These are phyloP conservation scores for Macrophomina tecta DNA, from an alignment of 2,329 filamentous ascomycete genomes.

Conservation along the genomic window DNA sequence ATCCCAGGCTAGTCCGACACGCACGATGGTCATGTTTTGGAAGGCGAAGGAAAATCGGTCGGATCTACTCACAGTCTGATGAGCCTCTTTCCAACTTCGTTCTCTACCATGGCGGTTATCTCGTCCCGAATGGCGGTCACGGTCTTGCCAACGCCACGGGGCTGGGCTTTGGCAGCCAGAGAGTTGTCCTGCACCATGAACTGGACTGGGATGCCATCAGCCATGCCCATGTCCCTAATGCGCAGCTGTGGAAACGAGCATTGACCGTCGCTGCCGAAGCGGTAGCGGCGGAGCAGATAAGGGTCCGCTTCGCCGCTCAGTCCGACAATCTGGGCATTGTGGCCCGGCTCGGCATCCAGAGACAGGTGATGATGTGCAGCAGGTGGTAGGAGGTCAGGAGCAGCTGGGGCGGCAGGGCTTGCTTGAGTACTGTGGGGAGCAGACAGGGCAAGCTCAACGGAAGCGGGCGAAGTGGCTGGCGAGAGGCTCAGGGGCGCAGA, in stretches of 20 bases:
- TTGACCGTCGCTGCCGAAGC: constrained; percentile 43
- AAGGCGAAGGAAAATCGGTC: not conserved
- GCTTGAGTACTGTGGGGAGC: not conserved
- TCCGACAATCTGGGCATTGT: constrained; percentile 41
- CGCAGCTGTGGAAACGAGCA: constrained; percentile 39
- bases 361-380: constrained; percentile 38
- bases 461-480: not conserved
- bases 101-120: constrained; percentile 39
- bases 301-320: constrained; percentile 42
- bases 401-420: not conserved
- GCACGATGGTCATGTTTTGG: not conserved
- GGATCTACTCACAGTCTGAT: constrained; percentile 41
- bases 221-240: constrained; percentile 35
- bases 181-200: constrained; percentile 45
- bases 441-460: too few relatives aligned
- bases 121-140: constrained; percentile 38
- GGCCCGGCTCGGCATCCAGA: constrained; percentile 39
- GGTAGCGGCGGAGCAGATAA: constrained; percentile 40
- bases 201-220: constrained; percentile 37
- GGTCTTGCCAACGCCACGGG: constrained; percentile 35
- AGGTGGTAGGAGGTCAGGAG: not conserved
- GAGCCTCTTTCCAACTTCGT: constrained; percentile 44
- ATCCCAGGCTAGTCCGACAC: not conserved
- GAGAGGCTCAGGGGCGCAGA: not conserved
- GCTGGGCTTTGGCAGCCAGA: constrained; percentile 43